Evolutionary conservation across 495 filamentous ascomycete genomes (phyloP), one percentile per base, ranked within the genome.

Genomic region (Talaromyces trachyspermus): DNA sequence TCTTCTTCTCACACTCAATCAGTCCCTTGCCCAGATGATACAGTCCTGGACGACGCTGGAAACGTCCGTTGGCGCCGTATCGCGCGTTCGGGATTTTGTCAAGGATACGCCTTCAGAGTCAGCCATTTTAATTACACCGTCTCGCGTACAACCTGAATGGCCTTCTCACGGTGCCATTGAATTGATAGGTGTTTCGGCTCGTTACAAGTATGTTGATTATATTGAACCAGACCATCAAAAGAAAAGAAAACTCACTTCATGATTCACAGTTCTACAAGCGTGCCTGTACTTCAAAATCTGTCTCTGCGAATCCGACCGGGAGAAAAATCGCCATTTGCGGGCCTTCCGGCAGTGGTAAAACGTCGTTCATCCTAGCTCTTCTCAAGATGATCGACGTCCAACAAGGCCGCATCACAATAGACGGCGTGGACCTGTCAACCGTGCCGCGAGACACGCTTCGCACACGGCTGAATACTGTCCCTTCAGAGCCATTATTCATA

Each of bases 401-500:
- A 10, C 52, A 49, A 24, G 72, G 74, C 38, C 53, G 53, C 39
- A 71, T 76, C 41, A 55, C 37, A 8, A 66, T 81, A 20, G 75
- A 80, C 45, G 67, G 68, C 10, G 41, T 71, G 14, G 67, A 72
- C 49, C 56, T 78, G 36, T 64, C 69, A 19, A 67, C 58, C 8
- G 57, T 77, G 5, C 72, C 68, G 0, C 65, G 68, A 7, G 56
- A 68, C 25, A 62, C 69, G 10, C 60, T 78, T 43, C 71, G 74
- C 25, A 60, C 68, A 1, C 65, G 61, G n/a, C 57, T 77, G 46
- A 75, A 72, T 36, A 68, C 62, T 2, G 60, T 82, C 32, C 74
- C 81, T 5, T 78, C 84, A 49, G 71, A 79, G 39, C 70, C 80
- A 0, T 75, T 81, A 41, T 54, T 83, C 0, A 72, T 77, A 0